A percentile compares a stretch with the other conserved stretches of the same genome.
Conservation (phyloP, 805 yeast species). For the Candida mattraensis region DNA sequence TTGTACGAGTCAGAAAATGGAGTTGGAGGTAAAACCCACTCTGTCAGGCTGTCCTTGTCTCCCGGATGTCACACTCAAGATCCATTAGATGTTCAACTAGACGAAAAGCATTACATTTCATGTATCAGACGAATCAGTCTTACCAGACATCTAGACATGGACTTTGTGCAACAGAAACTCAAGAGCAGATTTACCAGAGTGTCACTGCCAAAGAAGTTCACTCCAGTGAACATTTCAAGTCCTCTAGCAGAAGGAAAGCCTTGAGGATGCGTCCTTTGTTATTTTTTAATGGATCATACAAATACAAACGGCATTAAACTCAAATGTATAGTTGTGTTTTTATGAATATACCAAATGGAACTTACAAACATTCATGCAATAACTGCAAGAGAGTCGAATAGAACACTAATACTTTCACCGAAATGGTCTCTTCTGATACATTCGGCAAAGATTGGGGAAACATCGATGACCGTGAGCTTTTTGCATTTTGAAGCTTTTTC, state of each 20-base stretch:
- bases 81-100: conserved; percentile 94
- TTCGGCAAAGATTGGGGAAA: conserved; percentile 94
- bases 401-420: conserved; percentile 93
- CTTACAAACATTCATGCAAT: conserved; percentile 23
- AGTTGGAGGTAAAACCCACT: conserved; percentile 74
- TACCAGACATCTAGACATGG: conserved; percentile 92
- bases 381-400: conserved; percentile 83
- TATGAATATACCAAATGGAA: not conserved
- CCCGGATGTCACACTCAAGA: conserved; percentile 99
- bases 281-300: conserved; percentile 3
- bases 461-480: conserved; percentile 86
- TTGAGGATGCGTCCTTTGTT: not conserved
- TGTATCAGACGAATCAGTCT: conserved; percentile 89
- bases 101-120: conserved; percentile 93
- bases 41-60: conserved; percentile 85
- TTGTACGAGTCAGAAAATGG: conserved; percentile 78
- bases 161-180: conserved; percentile 78
- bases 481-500: conserved; percentile 55
- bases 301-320: not conserved
- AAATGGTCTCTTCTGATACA: conserved; percentile 98
- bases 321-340: not conserved
- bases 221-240: conserved; percentile 84
- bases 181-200: conserved; percentile 83
- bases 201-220: conserved; percentile 84
- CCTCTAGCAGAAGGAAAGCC: conserved; percentile 27